A percentile compares a stretch with the other conserved stretches of the same genome.
These are phyloP conservation scores for Chenopodium quinoa DNA, from an alignment of 148 eudicot genomes.

Conservation along the genomic window DNA sequence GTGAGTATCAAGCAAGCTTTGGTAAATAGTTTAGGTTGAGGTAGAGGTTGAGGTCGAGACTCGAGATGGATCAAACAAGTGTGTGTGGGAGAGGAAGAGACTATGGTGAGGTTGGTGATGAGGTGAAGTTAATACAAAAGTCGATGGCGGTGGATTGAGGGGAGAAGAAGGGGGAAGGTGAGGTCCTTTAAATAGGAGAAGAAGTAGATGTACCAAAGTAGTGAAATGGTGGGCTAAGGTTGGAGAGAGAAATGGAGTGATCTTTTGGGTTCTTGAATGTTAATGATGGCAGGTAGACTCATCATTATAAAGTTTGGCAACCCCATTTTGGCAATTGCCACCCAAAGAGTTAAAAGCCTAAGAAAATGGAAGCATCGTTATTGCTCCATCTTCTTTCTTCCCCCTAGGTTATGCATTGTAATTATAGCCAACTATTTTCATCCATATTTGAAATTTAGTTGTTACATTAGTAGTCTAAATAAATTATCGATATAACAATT, in stretches of 20 bases:
- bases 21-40: background rate
- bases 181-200: slow-evolving; percentile 33
- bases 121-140: background rate
- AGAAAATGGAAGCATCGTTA: slow-evolving; percentile 26
- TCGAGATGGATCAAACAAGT: background rate
- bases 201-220: slow-evolving; percentile 31
- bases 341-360: slow-evolving; percentile 35
- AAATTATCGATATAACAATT: too few relatives aligned
- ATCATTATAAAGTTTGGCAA: slow-evolving; percentile 52
- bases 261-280: slow-evolving; percentile 38
- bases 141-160: background rate
- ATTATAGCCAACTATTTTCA: too few relatives aligned
- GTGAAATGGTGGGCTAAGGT: slow-evolving; percentile 37
- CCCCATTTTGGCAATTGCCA: slow-evolving; percentile 26
- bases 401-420: too few relatives aligned
- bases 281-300: slow-evolving; percentile 56
- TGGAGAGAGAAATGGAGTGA: slow-evolving; percentile 16
- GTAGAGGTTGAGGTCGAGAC: background rate
- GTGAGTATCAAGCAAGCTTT: background rate
- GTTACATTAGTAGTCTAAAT: too few relatives aligned
- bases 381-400: slow-evolving; percentile 18
- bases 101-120: background rate
- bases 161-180: slow-evolving; percentile 13
- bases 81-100: background rate
- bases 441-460: too few relatives aligned